These are phyloP conservation scores for Citrus unshiu DNA, from an alignment of 345 rosid genomes.

Conservation along the genomic window DNA sequence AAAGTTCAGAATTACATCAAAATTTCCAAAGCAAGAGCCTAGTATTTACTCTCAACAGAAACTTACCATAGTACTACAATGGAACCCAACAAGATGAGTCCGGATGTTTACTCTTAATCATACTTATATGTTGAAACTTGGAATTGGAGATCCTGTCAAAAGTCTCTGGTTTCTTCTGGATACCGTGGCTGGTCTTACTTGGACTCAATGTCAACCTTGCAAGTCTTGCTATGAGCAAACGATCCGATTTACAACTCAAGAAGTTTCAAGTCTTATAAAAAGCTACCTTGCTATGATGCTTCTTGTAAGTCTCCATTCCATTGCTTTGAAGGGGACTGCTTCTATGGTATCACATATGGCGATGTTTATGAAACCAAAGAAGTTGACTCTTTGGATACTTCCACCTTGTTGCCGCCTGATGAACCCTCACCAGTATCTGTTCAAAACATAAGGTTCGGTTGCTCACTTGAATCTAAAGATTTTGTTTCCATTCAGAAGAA, in stretches of 20 bases:
- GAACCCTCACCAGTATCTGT: neutral
- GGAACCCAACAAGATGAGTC: neutral
- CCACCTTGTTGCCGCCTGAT: no score
- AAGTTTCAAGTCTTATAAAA: neutral
- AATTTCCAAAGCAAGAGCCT: neutral
- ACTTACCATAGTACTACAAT: neutral
- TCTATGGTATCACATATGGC: neutral
- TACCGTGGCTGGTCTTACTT: neutral
- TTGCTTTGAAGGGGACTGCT: neutral
- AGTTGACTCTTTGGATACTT: neutral
- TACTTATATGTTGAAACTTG: neutral
- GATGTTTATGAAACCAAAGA: neutral
- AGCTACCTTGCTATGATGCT: neutral
- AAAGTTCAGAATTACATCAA: neutral
- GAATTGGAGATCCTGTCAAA: neutral
- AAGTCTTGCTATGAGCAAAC: neutral
- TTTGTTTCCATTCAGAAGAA: neutral
- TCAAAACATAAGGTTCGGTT: neutral
- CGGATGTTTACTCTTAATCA: neutral
- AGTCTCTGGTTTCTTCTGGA: neutral
- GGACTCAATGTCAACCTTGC: constrained; percentile 3
- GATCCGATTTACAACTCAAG: neutral
- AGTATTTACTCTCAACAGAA: neutral
- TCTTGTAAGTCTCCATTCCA: neutral
- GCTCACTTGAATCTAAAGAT: neutral